Evolutionary conservation across 495 filamentous ascomycete species (phyloP), one percentile per base, ranked within the genome.

Genomic region (Talaromyces nanjingensis): DNA sequence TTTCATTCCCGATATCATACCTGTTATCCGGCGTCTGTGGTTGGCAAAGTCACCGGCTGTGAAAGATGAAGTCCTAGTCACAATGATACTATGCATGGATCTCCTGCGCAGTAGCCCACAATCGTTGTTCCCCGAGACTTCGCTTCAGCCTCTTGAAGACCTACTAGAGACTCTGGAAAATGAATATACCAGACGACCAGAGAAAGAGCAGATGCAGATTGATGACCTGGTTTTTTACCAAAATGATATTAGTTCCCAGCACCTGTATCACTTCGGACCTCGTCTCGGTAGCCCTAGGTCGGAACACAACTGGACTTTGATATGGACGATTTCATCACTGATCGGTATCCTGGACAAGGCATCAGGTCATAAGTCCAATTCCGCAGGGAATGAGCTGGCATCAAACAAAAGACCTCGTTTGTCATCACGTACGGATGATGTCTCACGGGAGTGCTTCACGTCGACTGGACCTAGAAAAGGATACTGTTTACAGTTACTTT

Each of bases 401-500:
- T 64, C 71, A 27, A 72, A 63, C 45, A 96, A 96, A 73, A 84
- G 83, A 64, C 85, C 82, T 63, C 86, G 87, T 37, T 69, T 88
- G 29, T 76, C 77, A 47, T 81, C 79, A 37, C 77, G 74, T 45
- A 77, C 84, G 24, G 85, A 87, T 67, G 83, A 89, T 57, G 69
- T 93, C 22, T 76, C 88, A 42, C 80, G 84, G 47, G 86, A 87
- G 63, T 72, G 86, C n/a, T 76, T 77, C 34, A 83, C 83, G 0
- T 70, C 80, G 29, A 79, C 88, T 57, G 74, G 81, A 4, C 75
- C 79, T 12, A 76, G 77, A 47, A 86, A 83, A 65, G 68, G 89
- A 37, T 89, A 85, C 39, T 88, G 89, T 39, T 75, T 98, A 25
- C 92, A 97, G 66, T 76, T 91, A n/a, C 68, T 96, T 22, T 85